Percentiles rank a stretch among this genome's conserved stretches.
Conservation (phyloP, 306 rosid genomes). For the Lablab purpureus region DNA sequence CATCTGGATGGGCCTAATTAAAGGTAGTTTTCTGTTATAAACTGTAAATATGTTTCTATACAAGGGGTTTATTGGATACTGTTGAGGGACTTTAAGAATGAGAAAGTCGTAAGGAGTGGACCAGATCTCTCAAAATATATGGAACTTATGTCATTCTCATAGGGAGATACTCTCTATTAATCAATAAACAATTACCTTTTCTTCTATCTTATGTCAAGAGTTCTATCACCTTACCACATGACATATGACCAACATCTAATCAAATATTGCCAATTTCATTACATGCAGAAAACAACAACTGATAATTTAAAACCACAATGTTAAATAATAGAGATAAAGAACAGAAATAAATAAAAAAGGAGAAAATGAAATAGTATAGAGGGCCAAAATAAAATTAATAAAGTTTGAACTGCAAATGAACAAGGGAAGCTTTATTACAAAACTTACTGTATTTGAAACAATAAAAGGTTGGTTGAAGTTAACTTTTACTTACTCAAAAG, state of each 20-base stretch:
- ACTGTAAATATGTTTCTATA: too few relatives aligned
- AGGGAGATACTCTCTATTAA: too few relatives aligned
- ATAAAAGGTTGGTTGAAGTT: conserved; percentile 18
- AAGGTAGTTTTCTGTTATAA: too few relatives aligned
- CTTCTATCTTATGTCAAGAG: too few relatives aligned
- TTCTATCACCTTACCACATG: conserved; percentile 10
- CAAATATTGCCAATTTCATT: conserved; percentile 35
- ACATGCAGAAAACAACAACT: conserved; percentile 2
- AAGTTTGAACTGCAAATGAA: conserved; percentile 9
- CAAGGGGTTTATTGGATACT: too few relatives aligned
- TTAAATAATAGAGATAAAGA: not conserved
- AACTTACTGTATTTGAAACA: conserved; percentile 15
- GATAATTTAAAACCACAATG: conserved; percentile 29
- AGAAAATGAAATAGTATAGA: not conserved
- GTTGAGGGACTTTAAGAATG: too few relatives aligned
- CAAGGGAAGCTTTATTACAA: conserved; percentile 9
- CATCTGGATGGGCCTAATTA: too few relatives aligned
- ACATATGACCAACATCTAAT: conserved; percentile 10
- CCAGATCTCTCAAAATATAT: too few relatives aligned
- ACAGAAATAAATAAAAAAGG: not conserved
- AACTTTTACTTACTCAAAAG: conserved; percentile 79
- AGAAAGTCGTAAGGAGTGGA: too few relatives aligned
- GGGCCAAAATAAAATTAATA: conserved; percentile 19
- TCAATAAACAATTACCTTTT: too few relatives aligned
- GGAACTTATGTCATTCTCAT: too few relatives aligned